phyloP scores from a whole-genome alignment of 2,329 filamentous ascomycete species.

The Apiospora arundinis region DNA sequence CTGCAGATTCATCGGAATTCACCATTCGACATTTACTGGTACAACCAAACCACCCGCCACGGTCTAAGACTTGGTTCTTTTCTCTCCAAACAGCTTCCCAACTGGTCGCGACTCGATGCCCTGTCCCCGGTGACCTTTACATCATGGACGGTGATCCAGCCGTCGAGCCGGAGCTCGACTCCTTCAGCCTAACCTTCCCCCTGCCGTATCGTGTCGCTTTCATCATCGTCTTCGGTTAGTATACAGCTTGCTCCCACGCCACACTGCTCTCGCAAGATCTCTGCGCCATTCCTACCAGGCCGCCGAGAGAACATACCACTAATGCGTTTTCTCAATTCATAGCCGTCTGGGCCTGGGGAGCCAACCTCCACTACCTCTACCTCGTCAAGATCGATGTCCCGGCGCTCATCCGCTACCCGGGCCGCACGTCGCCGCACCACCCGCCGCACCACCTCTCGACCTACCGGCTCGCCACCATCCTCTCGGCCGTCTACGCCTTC shows the following conservation, averaged over 20 bases:
- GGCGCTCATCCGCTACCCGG: constrained; percentile 83
- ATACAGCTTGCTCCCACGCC: not conserved
- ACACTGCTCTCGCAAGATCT: constrained; percentile 17
- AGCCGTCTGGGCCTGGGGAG: constrained; percentile 95
- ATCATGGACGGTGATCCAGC: constrained; percentile 77
- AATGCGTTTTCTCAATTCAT: constrained; percentile 43
- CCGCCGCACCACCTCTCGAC: constrained; percentile 80
- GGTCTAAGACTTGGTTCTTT: not conserved
- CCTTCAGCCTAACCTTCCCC: constrained; percentile 85
- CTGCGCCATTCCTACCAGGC: not conserved
- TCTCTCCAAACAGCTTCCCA: not conserved
- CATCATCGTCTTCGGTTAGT: constrained; percentile 80
- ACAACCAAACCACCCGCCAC: not conserved
- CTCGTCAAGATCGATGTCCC: constrained; percentile 85
- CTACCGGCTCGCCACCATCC: constrained; percentile 82
- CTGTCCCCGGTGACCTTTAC: constrained; percentile 28
- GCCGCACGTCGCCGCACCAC: constrained; percentile 72
- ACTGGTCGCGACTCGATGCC: constrained; percentile 25
- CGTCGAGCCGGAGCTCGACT: constrained; percentile 76
- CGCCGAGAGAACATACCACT: not conserved
- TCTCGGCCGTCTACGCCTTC: constrained; percentile 72
- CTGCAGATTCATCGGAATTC: constrained; percentile 10
- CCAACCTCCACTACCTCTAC: constrained; percentile 88
- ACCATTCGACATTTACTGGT: not conserved
- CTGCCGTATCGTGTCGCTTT: constrained; percentile 89